These are phyloP conservation scores for Beta vulgaris DNA, from an alignment of 148 eudicot species.

Conservation along the genomic window DNA sequence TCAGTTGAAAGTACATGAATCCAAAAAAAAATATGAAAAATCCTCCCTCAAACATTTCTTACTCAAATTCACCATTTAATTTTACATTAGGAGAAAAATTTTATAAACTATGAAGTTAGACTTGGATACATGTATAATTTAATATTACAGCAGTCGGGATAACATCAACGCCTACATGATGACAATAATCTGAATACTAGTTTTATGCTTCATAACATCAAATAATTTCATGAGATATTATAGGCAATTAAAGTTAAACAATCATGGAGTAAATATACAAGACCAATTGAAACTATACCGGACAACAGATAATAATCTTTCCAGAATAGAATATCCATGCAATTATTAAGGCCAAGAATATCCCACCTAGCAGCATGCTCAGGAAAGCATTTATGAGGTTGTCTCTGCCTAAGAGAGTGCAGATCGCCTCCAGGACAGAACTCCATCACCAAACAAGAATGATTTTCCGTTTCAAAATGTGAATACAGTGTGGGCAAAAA, in stretches of 20 bases:
- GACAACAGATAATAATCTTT: neutral
- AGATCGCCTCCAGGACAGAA: conserved; percentile 95
- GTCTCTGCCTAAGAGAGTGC: conserved; percentile 80
- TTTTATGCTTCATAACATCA: neutral
- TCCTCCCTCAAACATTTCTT: neutral
- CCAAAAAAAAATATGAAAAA: neutral
- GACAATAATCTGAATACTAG: neutral
- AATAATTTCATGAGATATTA: neutral
- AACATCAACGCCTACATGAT: neutral
- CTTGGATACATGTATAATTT: neutral
- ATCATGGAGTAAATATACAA: neutral
- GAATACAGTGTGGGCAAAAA: conserved; percentile 87
- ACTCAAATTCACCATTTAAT: neutral
- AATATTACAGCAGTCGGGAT: neutral
- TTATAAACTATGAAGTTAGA: neutral
- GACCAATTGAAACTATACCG: neutral
- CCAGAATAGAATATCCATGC: neutral
- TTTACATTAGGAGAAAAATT: neutral
- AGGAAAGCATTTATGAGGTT: conserved; percentile 71
- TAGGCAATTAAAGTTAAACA: neutral
- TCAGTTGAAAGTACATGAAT: neutral
- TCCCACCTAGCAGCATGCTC: conserved; percentile 92
- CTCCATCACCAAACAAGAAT: conserved; percentile 87
- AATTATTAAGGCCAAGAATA: neutral
- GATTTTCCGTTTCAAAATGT: conserved; percentile 81